Conservation (phyloP, 768 basidiomycete species). For the Tremella mesenterica region DNA sequence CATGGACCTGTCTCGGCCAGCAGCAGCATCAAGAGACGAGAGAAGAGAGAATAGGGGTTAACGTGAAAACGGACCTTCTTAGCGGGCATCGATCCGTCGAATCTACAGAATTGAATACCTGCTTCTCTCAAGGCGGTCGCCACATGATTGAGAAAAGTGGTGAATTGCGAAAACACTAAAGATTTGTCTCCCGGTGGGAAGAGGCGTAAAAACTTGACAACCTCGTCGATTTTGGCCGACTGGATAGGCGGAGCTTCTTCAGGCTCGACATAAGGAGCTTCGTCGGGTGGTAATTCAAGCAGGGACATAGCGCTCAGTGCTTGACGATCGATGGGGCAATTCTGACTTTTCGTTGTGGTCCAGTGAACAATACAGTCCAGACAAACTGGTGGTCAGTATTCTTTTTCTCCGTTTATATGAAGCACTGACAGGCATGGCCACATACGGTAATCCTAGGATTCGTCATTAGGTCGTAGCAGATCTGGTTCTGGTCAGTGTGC, state of each 20-base stretch:
- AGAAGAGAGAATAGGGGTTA: too few species aligned
- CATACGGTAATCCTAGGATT: slow-evolving; percentile 34
- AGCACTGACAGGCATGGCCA: slow-evolving; percentile 27
- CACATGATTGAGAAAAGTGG: slow-evolving; percentile 74
- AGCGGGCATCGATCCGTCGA: slow-evolving; percentile 80
- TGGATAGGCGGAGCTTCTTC: slow-evolving; percentile 11
- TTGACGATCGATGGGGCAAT: slow-evolving; percentile 33
- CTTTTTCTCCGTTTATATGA: background rate
- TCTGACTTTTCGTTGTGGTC: slow-evolving; percentile 6
- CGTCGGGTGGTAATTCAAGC: slow-evolving; percentile 22
- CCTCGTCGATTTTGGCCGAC: slow-evolving; percentile 78
- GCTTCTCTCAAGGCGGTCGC: slow-evolving; percentile 59
- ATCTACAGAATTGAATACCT: slow-evolving; percentile 66
- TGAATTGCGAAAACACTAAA: slow-evolving; percentile 84
- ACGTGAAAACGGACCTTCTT: slow-evolving; percentile 44
- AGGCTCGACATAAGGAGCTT: slow-evolving; percentile 14
- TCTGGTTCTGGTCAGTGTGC: slow-evolving; percentile 2
- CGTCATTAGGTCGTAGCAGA: slow-evolving; percentile 19
- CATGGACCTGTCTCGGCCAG: too few species aligned
- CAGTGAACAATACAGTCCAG: slow-evolving; percentile 22
- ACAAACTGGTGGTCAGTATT: slow-evolving; percentile 13
- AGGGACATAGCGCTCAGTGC: slow-evolving; percentile 18
- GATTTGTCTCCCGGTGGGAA: slow-evolving; percentile 66
- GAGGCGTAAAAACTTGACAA: slow-evolving; percentile 62
- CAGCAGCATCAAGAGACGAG: too few species aligned